These are phyloP conservation scores for Sugiyamaella americana DNA, from an alignment of 805 yeast genomes.

Conservation along the genomic window DNA sequence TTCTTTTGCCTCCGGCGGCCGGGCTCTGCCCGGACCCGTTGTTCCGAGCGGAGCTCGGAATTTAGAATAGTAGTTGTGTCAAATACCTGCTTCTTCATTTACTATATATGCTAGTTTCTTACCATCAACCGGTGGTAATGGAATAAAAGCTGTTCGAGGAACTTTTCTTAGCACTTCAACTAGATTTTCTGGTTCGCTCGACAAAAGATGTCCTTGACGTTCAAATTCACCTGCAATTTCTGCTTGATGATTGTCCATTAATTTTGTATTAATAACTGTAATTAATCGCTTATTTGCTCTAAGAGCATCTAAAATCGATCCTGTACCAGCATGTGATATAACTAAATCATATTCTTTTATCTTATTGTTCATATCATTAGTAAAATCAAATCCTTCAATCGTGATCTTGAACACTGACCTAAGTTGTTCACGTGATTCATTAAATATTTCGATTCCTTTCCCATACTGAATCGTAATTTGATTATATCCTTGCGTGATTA, in stretches of 20 bases:
- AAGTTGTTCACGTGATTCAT: slow-evolving; percentile 12
- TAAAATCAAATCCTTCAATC: slow-evolving; percentile 45
- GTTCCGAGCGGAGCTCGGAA: background rate
- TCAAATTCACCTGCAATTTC: slow-evolving; percentile 64
- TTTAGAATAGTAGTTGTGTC: background rate
- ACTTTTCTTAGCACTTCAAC: slow-evolving; percentile 2
- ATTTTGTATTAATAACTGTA: slow-evolving; percentile 59
- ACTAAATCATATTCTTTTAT: slow-evolving; percentile 51
- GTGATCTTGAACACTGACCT: slow-evolving; percentile 5
- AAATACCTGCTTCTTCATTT: slow-evolving; percentile 19
- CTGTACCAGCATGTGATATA: slow-evolving; percentile 88
- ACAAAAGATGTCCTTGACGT: slow-evolving; percentile 8
- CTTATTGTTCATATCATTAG: slow-evolving; percentile 36
- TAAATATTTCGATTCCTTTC: slow-evolving; percentile 29
- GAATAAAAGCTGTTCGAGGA: slow-evolving; percentile 8
- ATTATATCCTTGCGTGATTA: slow-evolving; percentile 37
- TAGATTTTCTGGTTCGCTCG: slow-evolving; percentile 7
- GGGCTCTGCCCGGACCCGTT: no score
- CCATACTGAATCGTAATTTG: slow-evolving; percentile 59
- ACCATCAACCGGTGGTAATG: slow-evolving; percentile 16
- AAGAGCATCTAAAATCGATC: slow-evolving; percentile 77
- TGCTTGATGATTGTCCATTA: slow-evolving; percentile 85
- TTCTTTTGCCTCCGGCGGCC: no score
- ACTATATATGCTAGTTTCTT: slow-evolving; percentile 16
- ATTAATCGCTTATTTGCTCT: slow-evolving; percentile 52